phyloP scores from a whole-genome alignment of 2,329 filamentous ascomycete genomes.

The Gliomastix tumulicola region DNA sequence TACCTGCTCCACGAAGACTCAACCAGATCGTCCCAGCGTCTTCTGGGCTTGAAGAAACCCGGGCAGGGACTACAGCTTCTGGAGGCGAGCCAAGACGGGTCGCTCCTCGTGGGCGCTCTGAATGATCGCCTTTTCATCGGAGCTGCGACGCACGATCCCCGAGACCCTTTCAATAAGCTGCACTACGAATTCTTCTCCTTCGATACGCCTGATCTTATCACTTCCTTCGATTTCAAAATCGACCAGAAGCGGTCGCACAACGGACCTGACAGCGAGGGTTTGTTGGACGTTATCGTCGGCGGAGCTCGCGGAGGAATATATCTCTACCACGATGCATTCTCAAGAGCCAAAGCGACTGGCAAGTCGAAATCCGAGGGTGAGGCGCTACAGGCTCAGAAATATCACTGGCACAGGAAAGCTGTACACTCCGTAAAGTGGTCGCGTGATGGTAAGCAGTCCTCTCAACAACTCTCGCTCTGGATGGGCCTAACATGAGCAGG shows the following conservation, averaged over 20 bases:
- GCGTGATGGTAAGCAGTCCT: slow-evolving; percentile 59
- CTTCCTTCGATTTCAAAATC: slow-evolving; percentile 57
- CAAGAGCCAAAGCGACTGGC: slow-evolving; percentile 41
- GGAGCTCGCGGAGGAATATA: slow-evolving; percentile 70
- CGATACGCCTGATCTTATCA: slow-evolving; percentile 56
- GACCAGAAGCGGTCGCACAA: slow-evolving; percentile 10
- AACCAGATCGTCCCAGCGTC: slow-evolving; percentile 19
- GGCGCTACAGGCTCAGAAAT: slow-evolving; percentile 52
- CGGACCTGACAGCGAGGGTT: slow-evolving; percentile 18
- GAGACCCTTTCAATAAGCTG: slow-evolving; percentile 15
- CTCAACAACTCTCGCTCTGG: background rate
- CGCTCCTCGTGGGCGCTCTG: slow-evolving; percentile 40
- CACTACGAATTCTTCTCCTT: slow-evolving; percentile 52
- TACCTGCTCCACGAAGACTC: slow-evolving; percentile 28
- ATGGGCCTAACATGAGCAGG: slow-evolving; percentile 42
- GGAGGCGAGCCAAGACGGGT: slow-evolving; percentile 44
- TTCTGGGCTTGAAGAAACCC: slow-evolving; percentile 27
- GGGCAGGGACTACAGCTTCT: slow-evolving; percentile 32
- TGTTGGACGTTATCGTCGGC: slow-evolving; percentile 73
- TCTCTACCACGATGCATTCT: slow-evolving; percentile 70
- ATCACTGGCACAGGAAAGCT: slow-evolving; percentile 87
- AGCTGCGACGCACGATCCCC: slow-evolving; percentile 11
- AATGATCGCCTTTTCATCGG: slow-evolving; percentile 29
- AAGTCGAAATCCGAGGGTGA: slow-evolving; percentile 32
- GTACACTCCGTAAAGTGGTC: slow-evolving; percentile 90